Evolutionary conservation across 2,329 filamentous ascomycete species (phyloP).

Genomic region (Colletotrichum musicola): DNA sequence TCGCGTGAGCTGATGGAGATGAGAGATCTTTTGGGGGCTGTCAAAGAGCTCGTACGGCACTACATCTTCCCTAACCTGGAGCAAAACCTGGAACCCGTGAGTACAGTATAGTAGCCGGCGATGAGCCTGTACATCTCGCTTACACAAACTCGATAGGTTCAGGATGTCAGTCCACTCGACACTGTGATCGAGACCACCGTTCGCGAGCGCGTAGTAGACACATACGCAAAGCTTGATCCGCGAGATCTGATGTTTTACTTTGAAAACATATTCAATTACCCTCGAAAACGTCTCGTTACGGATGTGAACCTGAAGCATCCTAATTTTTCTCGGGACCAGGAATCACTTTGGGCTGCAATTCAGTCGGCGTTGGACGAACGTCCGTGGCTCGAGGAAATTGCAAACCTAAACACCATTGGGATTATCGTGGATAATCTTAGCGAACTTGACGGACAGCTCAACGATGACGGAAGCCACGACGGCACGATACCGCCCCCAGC

Average conservation of each 20-base stretch:
- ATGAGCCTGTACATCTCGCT: neutral
- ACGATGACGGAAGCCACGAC: constrained; percentile 53
- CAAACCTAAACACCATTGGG: constrained; percentile 49
- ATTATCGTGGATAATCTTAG: constrained; percentile 57
- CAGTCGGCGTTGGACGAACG: constrained; percentile 55
- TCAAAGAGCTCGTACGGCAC: constrained; percentile 58
- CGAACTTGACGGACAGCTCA: constrained; percentile 50
- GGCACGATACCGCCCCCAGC: constrained; percentile 50
- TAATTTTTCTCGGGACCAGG: constrained; percentile 59
- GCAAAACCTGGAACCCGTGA: constrained; percentile 51
- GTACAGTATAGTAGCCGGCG: constrained; percentile 26
- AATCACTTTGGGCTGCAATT: constrained; percentile 57
- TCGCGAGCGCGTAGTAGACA: constrained; percentile 54
- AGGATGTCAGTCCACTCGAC: constrained; percentile 28
- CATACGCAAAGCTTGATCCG: constrained; percentile 64
- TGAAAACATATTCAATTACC: constrained; percentile 59
- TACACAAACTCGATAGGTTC: constrained; percentile 7
- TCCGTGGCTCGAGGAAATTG: constrained; percentile 47
- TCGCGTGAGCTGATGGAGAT: constrained; percentile 60
- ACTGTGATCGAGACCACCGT: constrained; percentile 38
- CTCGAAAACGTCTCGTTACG: constrained; percentile 58
- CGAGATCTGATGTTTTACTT: constrained; percentile 63
- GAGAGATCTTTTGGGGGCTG: constrained; percentile 58
- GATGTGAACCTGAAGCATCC: constrained; percentile 56
- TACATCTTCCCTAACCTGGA: constrained; percentile 62